Conservation (phyloP, 148 eudicot genomes). For the Rhododendron williamsianum region DNA sequence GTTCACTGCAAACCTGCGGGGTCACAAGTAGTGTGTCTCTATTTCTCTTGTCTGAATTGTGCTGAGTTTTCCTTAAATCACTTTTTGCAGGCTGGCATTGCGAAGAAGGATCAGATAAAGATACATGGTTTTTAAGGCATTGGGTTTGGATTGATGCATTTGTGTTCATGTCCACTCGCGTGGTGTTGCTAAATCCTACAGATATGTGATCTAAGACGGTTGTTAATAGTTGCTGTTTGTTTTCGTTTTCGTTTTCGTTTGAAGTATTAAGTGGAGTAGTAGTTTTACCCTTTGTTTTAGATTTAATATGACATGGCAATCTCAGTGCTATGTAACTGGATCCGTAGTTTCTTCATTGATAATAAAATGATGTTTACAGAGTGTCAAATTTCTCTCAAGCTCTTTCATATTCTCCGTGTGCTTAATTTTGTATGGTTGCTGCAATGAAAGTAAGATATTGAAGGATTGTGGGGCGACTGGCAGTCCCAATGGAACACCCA, state of each 20-base stretch:
- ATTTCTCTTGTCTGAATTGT: neutral
- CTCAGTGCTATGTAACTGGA: neutral
- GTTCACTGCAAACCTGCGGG: neutral
- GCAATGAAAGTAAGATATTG: neutral
- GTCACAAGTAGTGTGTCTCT: neutral
- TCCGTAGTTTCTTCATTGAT: neutral
- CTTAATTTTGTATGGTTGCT: neutral
- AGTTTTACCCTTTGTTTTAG: neutral
- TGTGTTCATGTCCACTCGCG: neutral
- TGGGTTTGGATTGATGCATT: neutral
- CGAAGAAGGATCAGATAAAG: slow-evolving; percentile 70
- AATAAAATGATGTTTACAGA: neutral
- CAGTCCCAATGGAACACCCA: neutral
- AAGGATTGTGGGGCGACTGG: neutral
- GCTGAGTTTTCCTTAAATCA: neutral
- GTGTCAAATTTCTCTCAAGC: neutral
- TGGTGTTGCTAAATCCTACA: neutral
- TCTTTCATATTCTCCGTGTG: neutral
- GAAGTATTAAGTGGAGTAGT: neutral
- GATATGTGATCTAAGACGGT: neutral
- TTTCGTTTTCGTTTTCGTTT: neutral
- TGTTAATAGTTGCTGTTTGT: neutral
- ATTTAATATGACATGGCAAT: neutral
- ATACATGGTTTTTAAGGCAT: slow-evolving; percentile 69
- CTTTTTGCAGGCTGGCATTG: slow-evolving; percentile 35